Evolutionary conservation across 176 grass and related monocot species (phyloP).

Genomic region (Musa acuminata): DNA sequence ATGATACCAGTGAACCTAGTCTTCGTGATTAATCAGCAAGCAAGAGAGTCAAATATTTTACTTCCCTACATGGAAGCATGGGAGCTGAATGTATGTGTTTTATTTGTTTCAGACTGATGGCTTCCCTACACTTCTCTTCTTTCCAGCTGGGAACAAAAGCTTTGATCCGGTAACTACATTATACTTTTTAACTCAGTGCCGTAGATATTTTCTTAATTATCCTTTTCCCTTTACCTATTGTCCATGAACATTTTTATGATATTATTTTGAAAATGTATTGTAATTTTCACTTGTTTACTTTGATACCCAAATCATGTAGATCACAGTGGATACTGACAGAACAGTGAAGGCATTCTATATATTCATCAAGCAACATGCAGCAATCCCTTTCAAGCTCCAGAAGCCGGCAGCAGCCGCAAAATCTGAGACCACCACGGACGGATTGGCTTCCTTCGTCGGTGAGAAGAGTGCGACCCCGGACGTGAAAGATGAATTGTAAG

Average conservation of each 20-base stretch:
- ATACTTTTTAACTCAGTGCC: background rate
- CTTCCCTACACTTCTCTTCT: slow-evolving; percentile 89
- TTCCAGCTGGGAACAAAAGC: slow-evolving; percentile 84
- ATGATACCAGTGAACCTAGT: background rate
- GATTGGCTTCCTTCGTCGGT: background rate
- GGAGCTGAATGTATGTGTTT: slow-evolving; percentile 18
- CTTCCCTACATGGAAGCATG: background rate
- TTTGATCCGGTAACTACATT: slow-evolving; percentile 80
- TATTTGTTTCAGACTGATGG: slow-evolving; percentile 64
- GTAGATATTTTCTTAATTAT: background rate
- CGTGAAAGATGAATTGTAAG: slow-evolving; percentile 93
- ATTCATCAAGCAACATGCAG: slow-evolving; percentile 84
- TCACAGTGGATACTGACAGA: slow-evolving; percentile 61
- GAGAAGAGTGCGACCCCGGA: slow-evolving; percentile 16
- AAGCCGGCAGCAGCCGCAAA: slow-evolving; percentile 23
- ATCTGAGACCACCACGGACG: background rate
- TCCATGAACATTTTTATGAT: background rate
- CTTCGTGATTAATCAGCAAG: background rate
- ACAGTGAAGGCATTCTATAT: slow-evolving; percentile 83
- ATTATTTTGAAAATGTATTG: background rate
- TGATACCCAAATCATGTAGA: slow-evolving; percentile 19
- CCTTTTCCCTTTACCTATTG: background rate
- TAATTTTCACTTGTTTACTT: slow-evolving; percentile 7
- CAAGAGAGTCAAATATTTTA: background rate
- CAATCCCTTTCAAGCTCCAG: slow-evolving; percentile 84